These are phyloP conservation scores for Aspergillus sp. DNA, from an alignment of 2,329 filamentous ascomycete genomes.

Conservation along the genomic window DNA sequence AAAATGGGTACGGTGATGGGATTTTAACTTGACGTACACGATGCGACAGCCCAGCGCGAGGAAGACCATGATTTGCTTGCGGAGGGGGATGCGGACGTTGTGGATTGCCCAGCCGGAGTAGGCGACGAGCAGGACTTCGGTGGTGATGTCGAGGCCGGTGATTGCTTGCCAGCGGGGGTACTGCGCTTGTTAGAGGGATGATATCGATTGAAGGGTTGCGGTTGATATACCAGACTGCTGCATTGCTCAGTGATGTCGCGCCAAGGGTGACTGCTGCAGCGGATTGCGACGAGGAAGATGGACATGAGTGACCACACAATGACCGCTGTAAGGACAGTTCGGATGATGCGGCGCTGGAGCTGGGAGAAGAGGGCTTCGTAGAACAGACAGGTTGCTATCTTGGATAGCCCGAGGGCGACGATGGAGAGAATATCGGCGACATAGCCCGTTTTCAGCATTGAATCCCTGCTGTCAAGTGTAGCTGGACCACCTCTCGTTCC, in stretches of 20 bases:
- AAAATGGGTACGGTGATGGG: too few species aligned
- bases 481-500: conserved; percentile 34
- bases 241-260: conserved; percentile 31
- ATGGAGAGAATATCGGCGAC: conserved; percentile 44
- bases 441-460: conserved; percentile 41
- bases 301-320: conserved; percentile 36
- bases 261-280: conserved; percentile 40
- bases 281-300: conserved; percentile 37
- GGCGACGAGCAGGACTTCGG: conserved; percentile 39
- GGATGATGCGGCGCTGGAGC: conserved; percentile 13
- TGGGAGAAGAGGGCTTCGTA: conserved; percentile 21
- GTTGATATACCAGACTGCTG: conserved; percentile 26
- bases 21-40: conserved; percentile 27
- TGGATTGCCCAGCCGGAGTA: conserved; percentile 40
- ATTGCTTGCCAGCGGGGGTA: conserved; percentile 42
- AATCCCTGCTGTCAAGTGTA: conserved; percentile 10
- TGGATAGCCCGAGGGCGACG: conserved; percentile 42
- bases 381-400: conserved; percentile 33
- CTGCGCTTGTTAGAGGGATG: conserved; percentile 17
- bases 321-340: conserved; percentile 28
- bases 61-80: conserved; percentile 42
- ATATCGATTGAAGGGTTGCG: too few species aligned
- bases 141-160: conserved; percentile 41
- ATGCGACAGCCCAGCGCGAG: conserved; percentile 45
- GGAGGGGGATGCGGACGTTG: conserved; percentile 38